Percentiles rank a stretch among this genome's conserved stretches.
Conservation (phyloP, 345 rosid genomes). For the Cardamine occulta region DNA sequence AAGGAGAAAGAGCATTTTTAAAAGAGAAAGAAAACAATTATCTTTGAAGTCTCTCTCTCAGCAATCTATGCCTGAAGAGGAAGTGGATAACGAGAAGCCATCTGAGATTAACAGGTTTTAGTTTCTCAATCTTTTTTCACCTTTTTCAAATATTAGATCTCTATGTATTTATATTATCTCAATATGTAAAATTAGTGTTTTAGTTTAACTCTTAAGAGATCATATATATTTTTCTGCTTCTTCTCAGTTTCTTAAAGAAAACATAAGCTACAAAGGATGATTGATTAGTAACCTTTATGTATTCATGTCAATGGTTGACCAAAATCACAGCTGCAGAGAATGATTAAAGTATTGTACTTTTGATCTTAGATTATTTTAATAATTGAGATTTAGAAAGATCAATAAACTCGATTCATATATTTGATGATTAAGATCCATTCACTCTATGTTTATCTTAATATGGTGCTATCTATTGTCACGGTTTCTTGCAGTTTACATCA, state of each 20-base stretch:
- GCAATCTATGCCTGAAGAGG: conserved; percentile 45
- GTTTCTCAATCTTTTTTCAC: neutral
- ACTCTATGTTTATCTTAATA: neutral
- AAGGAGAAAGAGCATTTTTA: conserved; percentile 26
- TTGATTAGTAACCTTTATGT: neutral
- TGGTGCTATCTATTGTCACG: neutral
- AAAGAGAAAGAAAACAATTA: conserved; percentile 4
- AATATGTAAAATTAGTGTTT: neutral
- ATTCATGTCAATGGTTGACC: conserved; percentile 19
- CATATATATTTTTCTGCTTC: neutral
- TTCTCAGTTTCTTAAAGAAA: neutral
- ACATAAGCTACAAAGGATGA: neutral
- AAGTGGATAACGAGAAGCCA: conserved; percentile 37
- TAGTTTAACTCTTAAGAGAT: neutral
- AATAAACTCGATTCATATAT: neutral
- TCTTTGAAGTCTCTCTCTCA: conserved; percentile 17
- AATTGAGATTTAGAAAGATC: conserved; percentile 6
- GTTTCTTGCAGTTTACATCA: conserved; percentile 22
- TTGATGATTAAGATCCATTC: conserved; percentile 5
- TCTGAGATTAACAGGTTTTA: conserved; percentile 37
- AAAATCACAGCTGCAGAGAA: neutral
- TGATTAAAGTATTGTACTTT: neutral
- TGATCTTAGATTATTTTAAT: conserved; percentile 6
- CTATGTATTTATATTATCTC: neutral
- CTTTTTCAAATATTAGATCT: conserved; percentile 7